These are phyloP conservation scores for Lyophyllum semitale DNA, from an alignment of 768 basidiomycete genomes.

Conservation along the genomic window DNA sequence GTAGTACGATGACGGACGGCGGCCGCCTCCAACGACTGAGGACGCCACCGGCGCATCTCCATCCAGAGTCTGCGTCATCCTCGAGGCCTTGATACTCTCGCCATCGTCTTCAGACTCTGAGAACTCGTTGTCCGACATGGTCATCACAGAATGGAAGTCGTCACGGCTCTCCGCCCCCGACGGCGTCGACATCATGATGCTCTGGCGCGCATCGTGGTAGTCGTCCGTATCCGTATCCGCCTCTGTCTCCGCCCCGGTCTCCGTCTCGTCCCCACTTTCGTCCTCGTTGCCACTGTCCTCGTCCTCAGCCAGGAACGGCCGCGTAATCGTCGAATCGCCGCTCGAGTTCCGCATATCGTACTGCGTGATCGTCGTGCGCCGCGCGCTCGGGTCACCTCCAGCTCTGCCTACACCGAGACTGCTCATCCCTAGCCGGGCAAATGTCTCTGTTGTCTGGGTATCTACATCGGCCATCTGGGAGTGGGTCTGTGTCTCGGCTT, in stretches of 20 bases:
- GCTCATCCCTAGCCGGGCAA: constrained; percentile 14
- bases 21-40: constrained; percentile 21
- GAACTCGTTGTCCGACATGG: constrained; percentile 69
- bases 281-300: constrained; percentile 28
- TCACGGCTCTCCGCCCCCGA: constrained; percentile 56
- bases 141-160: constrained; percentile 78
- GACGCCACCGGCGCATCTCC: constrained; percentile 31
- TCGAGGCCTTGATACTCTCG: constrained; percentile 78
- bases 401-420: constrained; percentile 16
- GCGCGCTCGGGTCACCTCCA: constrained; percentile 16
- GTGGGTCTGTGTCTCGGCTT: constrained; percentile 40
- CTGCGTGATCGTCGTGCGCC: constrained; percentile 51
- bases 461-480: constrained; percentile 31
- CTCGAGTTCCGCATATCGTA: constrained; percentile 36
- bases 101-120: constrained; percentile 57
- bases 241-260: constrained; percentile 69
- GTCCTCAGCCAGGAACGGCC: constrained; percentile 36
- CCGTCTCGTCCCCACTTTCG: constrained; percentile 61
- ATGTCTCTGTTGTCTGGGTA: constrained; percentile 23
- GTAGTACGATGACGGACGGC: constrained; percentile 35
- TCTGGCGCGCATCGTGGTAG: constrained; percentile 80
- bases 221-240: constrained; percentile 71
- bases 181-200: constrained; percentile 62
- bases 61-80: constrained; percentile 33
- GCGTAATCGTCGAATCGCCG: constrained; percentile 44